Base-by-base conservation (phyloP, 192 early-diverging fungal genomes). In the Diversispora eburnea region DNA sequence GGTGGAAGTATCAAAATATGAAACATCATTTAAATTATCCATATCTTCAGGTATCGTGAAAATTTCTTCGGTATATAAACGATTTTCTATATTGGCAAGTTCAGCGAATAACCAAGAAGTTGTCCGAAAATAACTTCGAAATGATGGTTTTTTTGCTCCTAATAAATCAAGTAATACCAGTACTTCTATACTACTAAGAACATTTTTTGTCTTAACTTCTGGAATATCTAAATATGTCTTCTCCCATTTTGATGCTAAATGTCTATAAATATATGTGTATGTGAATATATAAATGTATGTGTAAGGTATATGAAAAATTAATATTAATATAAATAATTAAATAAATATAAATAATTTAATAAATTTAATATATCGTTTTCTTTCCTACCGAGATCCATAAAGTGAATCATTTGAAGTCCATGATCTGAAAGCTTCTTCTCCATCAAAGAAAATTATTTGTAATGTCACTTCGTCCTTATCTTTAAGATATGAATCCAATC, bases 361-460 rank as follows among this genome's bases (percentile, higher is more conserved):
- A 39, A 51, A 62, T 61, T 64, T 68, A 13, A 33, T 33, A 33
- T 33, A 33, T 33, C 25, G 25, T 33, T 56, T 20, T 19, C 4
- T 47, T 48, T 60, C 56, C 19, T 82, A 82, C 84, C 85, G 85
- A 46, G 94, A 87, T 6, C 96, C 96, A 82, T 98, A 98, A 13
- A 94, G 79, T 15, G 96, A 98, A 82, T 98, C 95, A 0, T 78
- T 86, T 7, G 22, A 70, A 3, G 87, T 83, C 95, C 95, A 97
- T 3, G 84, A 73, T 19, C 64, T 72, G 77, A 94, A 94, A 4
- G 96, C 94, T 76, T 98, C 96, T 70, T 98, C 96, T 43, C 96
- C 96, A 77, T 98, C 96, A 79, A 98, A 97, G 71, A 98, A 98
- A 25, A 98, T 85, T n/a, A 98, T 64, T 78, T 98, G 96, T 57